A percentile compares a stretch with the other conserved stretches of the same genome.
Conservation (phyloP, 1,284 basidiomycete species). For the Peniophora sp. region DNA sequence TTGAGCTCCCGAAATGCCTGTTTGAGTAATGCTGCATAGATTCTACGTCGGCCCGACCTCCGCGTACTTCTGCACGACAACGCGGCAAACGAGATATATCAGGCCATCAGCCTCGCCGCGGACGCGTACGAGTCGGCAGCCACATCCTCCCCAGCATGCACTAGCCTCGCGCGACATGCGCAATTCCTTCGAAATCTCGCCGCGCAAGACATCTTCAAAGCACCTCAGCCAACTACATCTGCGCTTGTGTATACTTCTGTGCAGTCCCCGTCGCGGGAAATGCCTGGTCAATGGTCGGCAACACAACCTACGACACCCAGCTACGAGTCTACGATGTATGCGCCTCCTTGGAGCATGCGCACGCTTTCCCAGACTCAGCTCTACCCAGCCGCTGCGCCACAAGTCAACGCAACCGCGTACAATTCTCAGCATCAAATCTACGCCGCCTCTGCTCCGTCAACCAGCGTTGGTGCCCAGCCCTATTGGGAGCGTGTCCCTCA, state of each 20-base stretch:
- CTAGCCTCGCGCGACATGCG: constrained; percentile 59
- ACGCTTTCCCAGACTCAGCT: constrained; percentile 4
- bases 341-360: constrained; percentile 3
- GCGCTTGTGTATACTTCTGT: not conserved
- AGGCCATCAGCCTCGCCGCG: constrained; percentile 56
- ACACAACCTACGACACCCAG: not conserved
- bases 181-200: constrained; percentile 68
- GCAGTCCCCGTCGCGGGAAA: not conserved
- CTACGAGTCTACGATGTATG: not conserved
- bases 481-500: no score
- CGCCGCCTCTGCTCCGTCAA: no score
- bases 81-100: constrained; percentile 53
- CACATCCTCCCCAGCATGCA: constrained; percentile 47
- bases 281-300: not conserved
- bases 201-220: constrained; percentile 48
- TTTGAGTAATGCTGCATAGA: constrained; percentile 27
- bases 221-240: constrained; percentile 25
- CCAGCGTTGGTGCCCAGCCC: no score
- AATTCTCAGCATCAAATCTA: not conserved
- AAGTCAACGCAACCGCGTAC: not conserved
- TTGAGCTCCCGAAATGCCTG: constrained; percentile 1
- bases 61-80: constrained; percentile 46
- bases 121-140: constrained; percentile 69
- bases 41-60: constrained; percentile 54
- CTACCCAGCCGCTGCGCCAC: not conserved